Evolutionary conservation across 1,284 basidiomycete species (phyloP), one percentile per base, ranked within the genome.

Genomic region (Puccinia coronata): DNA sequence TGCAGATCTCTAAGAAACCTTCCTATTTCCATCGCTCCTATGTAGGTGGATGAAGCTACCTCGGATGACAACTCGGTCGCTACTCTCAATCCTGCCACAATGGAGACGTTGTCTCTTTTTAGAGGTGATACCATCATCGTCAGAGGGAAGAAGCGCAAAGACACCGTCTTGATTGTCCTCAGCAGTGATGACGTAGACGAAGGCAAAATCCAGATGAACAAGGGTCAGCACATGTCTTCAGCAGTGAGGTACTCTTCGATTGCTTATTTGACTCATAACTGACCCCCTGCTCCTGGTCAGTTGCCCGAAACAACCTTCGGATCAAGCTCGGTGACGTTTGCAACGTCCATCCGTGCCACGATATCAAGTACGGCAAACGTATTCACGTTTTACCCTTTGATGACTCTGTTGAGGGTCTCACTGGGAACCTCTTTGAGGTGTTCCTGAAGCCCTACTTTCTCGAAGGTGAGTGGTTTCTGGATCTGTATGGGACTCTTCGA

Each of bases 291-390:
- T 39, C 25, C n/a, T 39, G 0, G 85, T 49, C 51, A 89, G 97
- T 99, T 63, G 97, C 97, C 5, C 93, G 97, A 82, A 96, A 98
- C 89, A 99, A 99, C 88, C 88, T 99, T 74, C 93, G 97, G 75
- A 94, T 98, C 85, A 99, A 98, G 89, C 92, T 99, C 63, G 96
- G 94, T 71, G 97, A 99, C 87, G 90, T 98, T 65, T 93, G 95
- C 86, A 94, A 94, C 83, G 94, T 99, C 0, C 95, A 98, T 86
- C 91, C 95, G 83, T 98, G 96, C 87, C 91, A 93, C 84, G 96
- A 99, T 86, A 99, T 99, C 90, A 98, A 98, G 88, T 99, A 99
- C 87, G 97, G 97, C 84, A 99, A 99, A 87, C 92, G 96, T 81
- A 92, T 99, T 63, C 97, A 99, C 87, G 90, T 99, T 79, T 89